These are phyloP conservation scores for Senecio squalidus DNA, from an alignment of 140 eudicot species.

Conservation along the genomic window DNA sequence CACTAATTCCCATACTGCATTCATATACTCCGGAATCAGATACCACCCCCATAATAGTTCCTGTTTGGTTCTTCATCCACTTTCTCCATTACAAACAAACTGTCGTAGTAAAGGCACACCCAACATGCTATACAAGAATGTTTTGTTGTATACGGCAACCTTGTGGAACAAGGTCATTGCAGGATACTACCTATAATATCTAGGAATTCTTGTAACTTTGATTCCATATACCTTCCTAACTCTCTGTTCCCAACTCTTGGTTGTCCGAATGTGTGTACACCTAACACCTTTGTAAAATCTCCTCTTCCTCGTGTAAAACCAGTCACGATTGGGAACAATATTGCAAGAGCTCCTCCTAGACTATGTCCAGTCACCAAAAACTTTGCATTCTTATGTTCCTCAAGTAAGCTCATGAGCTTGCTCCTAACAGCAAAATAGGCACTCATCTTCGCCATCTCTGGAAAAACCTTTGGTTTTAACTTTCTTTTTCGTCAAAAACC, in stretches of 20 bases:
- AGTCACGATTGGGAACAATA: constrained; percentile 69
- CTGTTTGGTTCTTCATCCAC: constrained; percentile 83
- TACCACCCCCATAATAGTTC: constrained; percentile 55
- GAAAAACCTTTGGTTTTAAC: constrained; percentile 15
- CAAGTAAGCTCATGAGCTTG: constrained; percentile 47
- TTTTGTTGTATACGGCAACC: constrained; percentile 76
- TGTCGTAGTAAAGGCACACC: constrained; percentile 71
- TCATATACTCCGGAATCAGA: constrained; percentile 63
- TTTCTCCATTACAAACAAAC: constrained; percentile 52
- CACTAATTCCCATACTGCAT: constrained; percentile 77
- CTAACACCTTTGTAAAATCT: constrained; percentile 47
- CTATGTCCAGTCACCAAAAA: constrained; percentile 90
- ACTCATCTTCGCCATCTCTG: constrained; percentile 38
- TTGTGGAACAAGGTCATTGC: constrained; percentile 88
- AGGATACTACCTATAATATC: constrained; percentile 76
- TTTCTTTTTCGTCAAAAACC: background rate
- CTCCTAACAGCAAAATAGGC: constrained; percentile 60
- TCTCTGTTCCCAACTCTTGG: constrained; percentile 72
- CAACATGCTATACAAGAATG: constrained; percentile 92
- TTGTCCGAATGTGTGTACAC: constrained; percentile 87
- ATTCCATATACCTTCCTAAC: constrained; percentile 65
- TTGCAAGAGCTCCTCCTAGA: constrained; percentile 92
- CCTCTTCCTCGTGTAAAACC: constrained; percentile 58
- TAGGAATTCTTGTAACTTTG: constrained; percentile 44
- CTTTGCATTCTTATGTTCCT: constrained; percentile 64